These are phyloP conservation scores for Aspergillus leporis DNA, from an alignment of 495 filamentous ascomycete species.

Conservation along the genomic window DNA sequence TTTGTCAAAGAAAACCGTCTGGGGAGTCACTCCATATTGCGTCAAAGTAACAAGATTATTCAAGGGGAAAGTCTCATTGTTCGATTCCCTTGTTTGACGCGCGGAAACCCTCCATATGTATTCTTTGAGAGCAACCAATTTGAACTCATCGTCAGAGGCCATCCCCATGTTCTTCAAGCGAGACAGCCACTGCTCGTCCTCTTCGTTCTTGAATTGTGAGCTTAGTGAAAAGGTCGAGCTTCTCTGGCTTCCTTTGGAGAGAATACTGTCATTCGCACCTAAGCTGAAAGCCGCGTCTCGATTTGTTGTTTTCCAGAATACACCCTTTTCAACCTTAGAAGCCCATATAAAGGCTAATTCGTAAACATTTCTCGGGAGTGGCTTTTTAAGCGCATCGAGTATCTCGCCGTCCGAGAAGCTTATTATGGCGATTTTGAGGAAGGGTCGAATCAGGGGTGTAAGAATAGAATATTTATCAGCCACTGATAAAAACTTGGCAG, in stretches of 20 bases:
- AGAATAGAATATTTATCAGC: constrained; percentile 85
- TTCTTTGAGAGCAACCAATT: constrained; percentile 80
- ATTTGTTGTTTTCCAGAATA: constrained; percentile 81
- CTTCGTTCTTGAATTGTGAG: constrained; percentile 69
- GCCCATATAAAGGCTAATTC: constrained; percentile 89
- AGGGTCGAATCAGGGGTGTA: constrained; percentile 74
- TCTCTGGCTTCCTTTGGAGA: constrained; percentile 29
- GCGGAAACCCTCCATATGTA: constrained; percentile 87
- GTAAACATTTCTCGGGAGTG: constrained; percentile 74
- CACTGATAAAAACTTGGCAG: constrained; percentile 72
- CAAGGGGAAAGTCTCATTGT: constrained; percentile 44
- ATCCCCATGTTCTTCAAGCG: constrained; percentile 84
- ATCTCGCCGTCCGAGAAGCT: constrained; percentile 70
- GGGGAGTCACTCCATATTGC: constrained; percentile 69
- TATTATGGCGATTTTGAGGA: constrained; percentile 68
- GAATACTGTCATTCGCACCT: constrained; percentile 35
- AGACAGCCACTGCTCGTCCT: constrained; percentile 93
- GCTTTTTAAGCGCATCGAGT: constrained; percentile 81
- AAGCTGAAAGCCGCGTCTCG: constrained; percentile 67
- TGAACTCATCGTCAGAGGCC: constrained; percentile 81
- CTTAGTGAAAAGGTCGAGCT: constrained; percentile 34
- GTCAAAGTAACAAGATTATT: constrained; percentile 72
- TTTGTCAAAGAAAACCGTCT: constrained; percentile 92
- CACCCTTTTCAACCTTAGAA: constrained; percentile 69
- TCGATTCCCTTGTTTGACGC: constrained; percentile 59